Percentiles rank a stretch among this genome's conserved stretches.
These are phyloP conservation scores for Suhomyces terraborum DNA, from an alignment of 1,139 yeast species.

Conservation along the genomic window DNA sequence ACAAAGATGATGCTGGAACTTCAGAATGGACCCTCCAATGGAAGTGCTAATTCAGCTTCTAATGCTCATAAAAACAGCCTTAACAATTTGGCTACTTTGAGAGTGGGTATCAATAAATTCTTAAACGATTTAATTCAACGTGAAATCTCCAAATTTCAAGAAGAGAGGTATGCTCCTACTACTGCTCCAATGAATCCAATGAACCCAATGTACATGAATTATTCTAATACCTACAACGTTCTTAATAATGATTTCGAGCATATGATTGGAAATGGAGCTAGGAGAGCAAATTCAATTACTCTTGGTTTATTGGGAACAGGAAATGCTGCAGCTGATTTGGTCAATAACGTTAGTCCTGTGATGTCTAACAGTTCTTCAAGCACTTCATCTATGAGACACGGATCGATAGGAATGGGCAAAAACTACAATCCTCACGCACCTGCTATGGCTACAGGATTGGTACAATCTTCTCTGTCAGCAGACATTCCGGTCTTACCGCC, in stretches of 20 bases:
- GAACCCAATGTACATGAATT: slow-evolving; percentile 12
- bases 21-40: background rate
- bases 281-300: slow-evolving; percentile 18
- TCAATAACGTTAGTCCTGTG: slow-evolving; percentile 9
- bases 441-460: slow-evolving; percentile 4
- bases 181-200: slow-evolving; percentile 8
- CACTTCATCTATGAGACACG: slow-evolving; percentile 8
- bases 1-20: slow-evolving; percentile 7
- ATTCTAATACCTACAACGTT: slow-evolving; percentile 12
- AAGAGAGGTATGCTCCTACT: slow-evolving; percentile 9
- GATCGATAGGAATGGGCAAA: slow-evolving; percentile 5
- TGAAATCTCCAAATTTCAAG: slow-evolving; percentile 14
- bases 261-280: slow-evolving; percentile 11
- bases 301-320: slow-evolving; percentile 15
- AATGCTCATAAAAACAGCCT: slow-evolving; percentile 12
- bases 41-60: slow-evolving; percentile 4
- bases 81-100: slow-evolving; percentile 21
- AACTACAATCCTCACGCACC: slow-evolving; percentile 9
- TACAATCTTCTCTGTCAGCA: background rate
- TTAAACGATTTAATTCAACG: slow-evolving; percentile 22
- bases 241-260: slow-evolving; percentile 13
- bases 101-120: slow-evolving; percentile 20
- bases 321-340: slow-evolving; percentile 4
- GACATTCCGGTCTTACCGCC: slow-evolving; percentile 13
- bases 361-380: slow-evolving; percentile 10